Evolutionary conservation across 495 filamentous ascomycete species (phyloP), one percentile per base, ranked within the genome.

Genomic region (Penicillium simplicissimum): DNA sequence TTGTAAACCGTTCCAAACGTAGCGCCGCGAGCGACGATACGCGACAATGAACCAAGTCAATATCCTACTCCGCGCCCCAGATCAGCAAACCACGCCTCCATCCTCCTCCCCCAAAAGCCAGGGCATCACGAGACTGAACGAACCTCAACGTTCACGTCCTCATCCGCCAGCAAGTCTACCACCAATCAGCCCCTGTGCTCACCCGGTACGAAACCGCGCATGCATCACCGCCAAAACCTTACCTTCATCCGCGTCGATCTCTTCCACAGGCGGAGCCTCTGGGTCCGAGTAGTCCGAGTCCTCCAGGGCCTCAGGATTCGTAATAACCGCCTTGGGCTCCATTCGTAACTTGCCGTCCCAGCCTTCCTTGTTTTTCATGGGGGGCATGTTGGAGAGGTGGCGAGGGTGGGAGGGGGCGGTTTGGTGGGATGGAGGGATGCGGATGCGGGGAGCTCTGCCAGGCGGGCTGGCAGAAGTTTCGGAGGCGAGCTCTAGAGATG

Each of bases 341-440:
- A 89, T 85, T 15, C 93, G 82, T 54, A 96, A 82, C 76, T 97
- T 97, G 55, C 93, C 93, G 76, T 96, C 93, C 93, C 93, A 97
- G 56, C 93, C 93, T 68, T 89, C 91, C 73, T 87, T 88, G 69
- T 91, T 80, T 61, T 79, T 82, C 71, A 80, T 79, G 40, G 54
- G 72, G 42, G 69, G 53, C 57, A 55, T 65, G 40, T 19, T 55
- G 66, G 45, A 28, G 49, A 51, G 37, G 17, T 37, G 56, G 58
- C 45, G 38, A 35, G 35, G 17, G 33, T 66, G 55, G 52, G 33
- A 52, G 51, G 57, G 63, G 66, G 66, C 55, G 63, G 61, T 62
- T 60, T 59, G 63, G 66, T 68, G 58, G 65, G 57, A 55, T 51
- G 21, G 63, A 66, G 59, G 58, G 45, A 51, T 59, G 53, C 47